phyloP scores from a whole-genome alignment of 2,329 filamentous ascomycete species.

The Xylaria hypoxylon region DNA sequence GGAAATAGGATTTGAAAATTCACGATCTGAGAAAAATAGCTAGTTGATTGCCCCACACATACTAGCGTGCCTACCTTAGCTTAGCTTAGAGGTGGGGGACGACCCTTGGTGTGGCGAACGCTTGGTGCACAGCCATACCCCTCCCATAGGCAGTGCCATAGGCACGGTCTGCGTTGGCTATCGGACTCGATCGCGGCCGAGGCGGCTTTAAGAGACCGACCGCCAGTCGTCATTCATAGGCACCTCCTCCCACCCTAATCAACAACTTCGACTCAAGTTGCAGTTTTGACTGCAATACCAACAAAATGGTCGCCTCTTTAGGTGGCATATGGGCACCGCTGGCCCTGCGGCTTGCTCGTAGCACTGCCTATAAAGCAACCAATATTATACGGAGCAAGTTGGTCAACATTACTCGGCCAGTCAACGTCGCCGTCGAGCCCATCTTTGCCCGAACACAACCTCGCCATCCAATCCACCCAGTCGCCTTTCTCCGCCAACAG shows the following conservation, averaged over 20 bases:
- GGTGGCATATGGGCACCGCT: constrained; percentile 69
- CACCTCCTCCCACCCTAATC: constrained; percentile 24
- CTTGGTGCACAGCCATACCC: background rate
- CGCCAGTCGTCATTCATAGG: constrained; percentile 28
- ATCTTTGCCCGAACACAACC: constrained; percentile 57
- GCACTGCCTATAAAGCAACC: constrained; percentile 63
- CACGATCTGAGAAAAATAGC: constrained; percentile 37
- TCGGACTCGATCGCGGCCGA: constrained; percentile 23
- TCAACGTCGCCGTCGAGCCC: constrained; percentile 61
- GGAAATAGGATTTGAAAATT: constrained; percentile 18
- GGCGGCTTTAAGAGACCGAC: constrained; percentile 31
- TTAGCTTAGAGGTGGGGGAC: constrained; percentile 31
- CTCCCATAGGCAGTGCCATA: too few relatives aligned
- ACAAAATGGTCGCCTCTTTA: constrained; percentile 63
- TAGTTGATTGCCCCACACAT: constrained; percentile 25
- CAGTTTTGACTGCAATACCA: constrained; percentile 44
- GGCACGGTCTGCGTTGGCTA: background rate
- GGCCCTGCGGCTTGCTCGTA: constrained; percentile 66
- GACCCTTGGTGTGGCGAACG: constrained; percentile 35
- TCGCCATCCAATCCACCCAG: constrained; percentile 65
- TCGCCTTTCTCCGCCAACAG: constrained; percentile 63
- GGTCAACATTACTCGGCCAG: constrained; percentile 57
- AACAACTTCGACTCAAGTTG: constrained; percentile 28
- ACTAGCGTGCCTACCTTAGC: constrained; percentile 1
- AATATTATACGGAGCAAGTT: constrained; percentile 65